Evolutionary conservation across 768 basidiomycete genomes (phyloP).

Genomic region (Boletus eberwhitei): DNA sequence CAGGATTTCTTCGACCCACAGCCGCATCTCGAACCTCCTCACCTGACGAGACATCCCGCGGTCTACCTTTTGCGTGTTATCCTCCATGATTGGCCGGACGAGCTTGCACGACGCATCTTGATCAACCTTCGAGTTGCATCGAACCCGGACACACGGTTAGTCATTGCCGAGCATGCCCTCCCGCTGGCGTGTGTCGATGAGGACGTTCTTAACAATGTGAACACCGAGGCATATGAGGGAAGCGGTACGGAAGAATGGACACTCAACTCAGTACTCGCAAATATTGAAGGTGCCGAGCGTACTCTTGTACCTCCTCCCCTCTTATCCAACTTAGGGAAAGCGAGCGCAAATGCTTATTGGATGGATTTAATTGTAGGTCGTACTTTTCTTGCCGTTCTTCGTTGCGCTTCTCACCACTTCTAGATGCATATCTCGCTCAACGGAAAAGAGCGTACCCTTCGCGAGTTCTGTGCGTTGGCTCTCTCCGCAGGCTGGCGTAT

Average conservation of each 20-base stretch:
- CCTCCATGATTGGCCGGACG: constrained; percentile 78
- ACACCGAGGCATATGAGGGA: constrained; percentile 5
- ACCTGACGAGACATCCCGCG: constrained; percentile 41
- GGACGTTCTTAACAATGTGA: constrained; percentile 8
- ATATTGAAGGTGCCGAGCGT: constrained; percentile 50
- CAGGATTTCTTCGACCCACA: constrained; percentile 80
- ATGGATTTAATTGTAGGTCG: constrained; percentile 60
- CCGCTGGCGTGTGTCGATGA: constrained; percentile 67
- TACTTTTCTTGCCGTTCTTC: neutral
- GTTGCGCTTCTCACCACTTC: neutral
- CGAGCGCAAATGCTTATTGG: constrained; percentile 63
- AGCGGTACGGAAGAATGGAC: constrained; percentile 24
- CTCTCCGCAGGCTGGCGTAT: constrained; percentile 62
- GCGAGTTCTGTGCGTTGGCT: constrained; percentile 54
- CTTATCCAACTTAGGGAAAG: constrained; percentile 72
- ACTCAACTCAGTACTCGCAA: constrained; percentile 32
- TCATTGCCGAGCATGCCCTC: constrained; percentile 70
- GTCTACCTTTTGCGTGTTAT: constrained; percentile 71
- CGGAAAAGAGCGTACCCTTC: constrained; percentile 65
- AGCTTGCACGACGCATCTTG: constrained; percentile 44
- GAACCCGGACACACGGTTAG: constrained; percentile 46
- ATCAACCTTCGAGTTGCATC: constrained; percentile 41
- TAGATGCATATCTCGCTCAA: constrained; percentile 73
- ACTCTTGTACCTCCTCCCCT: constrained; percentile 57
- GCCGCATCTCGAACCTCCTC: constrained; percentile 30